Conservation (phyloP, 208 protist species). For the Trypanosoma melophagium region DNA sequence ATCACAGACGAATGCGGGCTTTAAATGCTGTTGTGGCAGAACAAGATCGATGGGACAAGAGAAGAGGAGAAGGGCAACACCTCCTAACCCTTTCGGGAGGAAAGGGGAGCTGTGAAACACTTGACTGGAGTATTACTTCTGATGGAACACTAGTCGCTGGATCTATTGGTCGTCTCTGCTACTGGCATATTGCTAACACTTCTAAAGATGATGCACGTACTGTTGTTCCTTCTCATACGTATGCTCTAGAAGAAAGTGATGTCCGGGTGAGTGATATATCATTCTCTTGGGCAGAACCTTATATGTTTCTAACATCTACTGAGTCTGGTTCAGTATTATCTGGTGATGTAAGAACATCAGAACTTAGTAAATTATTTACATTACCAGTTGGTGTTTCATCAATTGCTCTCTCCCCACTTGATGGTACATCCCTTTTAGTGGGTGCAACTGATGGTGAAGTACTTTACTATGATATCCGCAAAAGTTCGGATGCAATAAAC, state of each 20-base stretch:
- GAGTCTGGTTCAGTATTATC: conserved; percentile 52
- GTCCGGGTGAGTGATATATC: conserved; percentile 51
- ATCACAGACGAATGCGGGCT: conserved; percentile 77
- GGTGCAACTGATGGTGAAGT: conserved; percentile 63
- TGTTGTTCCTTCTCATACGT: conserved; percentile 45
- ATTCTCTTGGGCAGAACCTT: conserved; percentile 65
- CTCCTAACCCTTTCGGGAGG: conserved; percentile 65
- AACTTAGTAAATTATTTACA: conserved; percentile 51
- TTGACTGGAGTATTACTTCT: conserved; percentile 73
- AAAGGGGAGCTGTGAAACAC: conserved; percentile 51
- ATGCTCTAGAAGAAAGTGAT: conserved; percentile 55
- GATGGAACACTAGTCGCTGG: conserved; percentile 69
- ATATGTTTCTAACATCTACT: conserved; percentile 43
- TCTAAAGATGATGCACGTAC: conserved; percentile 64
- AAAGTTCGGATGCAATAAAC: conserved; percentile 43
- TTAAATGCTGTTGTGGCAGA: conserved; percentile 67
- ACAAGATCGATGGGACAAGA: conserved; percentile 84
- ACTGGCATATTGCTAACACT: conserved; percentile 75
- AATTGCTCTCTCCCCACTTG: conserved; percentile 54
- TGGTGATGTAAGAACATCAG: conserved; percentile 45
- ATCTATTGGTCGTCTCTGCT: conserved; percentile 53
- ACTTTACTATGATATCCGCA: conserved; percentile 66
- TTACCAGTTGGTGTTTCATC: conserved; percentile 38
- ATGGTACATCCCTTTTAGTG: conserved; percentile 55
- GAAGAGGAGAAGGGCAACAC: conserved; percentile 81